These are phyloP conservation scores for Chamaenerion angustifolium DNA, from an alignment of 345 rosid species.

Conservation along the genomic window DNA sequence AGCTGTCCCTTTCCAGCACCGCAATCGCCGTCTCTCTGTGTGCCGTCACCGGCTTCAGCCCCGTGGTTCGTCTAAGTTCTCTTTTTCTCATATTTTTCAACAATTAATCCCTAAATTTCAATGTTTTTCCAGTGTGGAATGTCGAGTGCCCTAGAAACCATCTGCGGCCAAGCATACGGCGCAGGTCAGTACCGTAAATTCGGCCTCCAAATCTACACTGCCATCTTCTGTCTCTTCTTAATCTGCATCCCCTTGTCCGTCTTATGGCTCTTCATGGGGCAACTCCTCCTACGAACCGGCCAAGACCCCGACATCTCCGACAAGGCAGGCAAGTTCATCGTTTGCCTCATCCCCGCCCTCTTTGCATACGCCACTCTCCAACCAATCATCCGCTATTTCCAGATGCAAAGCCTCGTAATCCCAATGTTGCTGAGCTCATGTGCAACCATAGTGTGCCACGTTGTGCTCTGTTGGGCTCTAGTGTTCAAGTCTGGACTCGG, in stretches of 20 bases:
- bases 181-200: conserved; percentile 20
- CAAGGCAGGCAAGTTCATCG: conserved; percentile 20
- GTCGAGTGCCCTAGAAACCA: conserved; percentile 5
- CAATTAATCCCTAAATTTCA: too few relatives aligned
- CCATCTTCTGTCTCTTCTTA: conserved; percentile 21
- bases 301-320: conserved; percentile 31
- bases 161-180: conserved; percentile 10
- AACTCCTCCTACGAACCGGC: conserved; percentile 21
- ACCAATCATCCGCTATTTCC: conserved; percentile 24
- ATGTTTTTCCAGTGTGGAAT: conserved; percentile 5
- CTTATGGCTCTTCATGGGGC: conserved; percentile 28
- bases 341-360: conserved; percentile 31
- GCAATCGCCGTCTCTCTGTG: conserved; percentile 41
- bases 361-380: conserved; percentile 31
- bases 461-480: conserved; percentile 28
- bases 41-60: conserved; percentile 29
- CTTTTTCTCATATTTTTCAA: background rate
- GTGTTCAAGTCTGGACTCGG: conserved; percentile 20
- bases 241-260: conserved; percentile 26
- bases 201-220: conserved; percentile 24
- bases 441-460: conserved; percentile 15
- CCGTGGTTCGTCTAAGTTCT: conserved; percentile 15
- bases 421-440: conserved; percentile 29
- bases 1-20: conserved; percentile 27
- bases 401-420: conserved; percentile 25